Evolutionary conservation across 768 basidiomycete species (phyloP), one percentile per base, ranked within the genome.

Genomic region (Suillus fuscotomentosus): DNA sequence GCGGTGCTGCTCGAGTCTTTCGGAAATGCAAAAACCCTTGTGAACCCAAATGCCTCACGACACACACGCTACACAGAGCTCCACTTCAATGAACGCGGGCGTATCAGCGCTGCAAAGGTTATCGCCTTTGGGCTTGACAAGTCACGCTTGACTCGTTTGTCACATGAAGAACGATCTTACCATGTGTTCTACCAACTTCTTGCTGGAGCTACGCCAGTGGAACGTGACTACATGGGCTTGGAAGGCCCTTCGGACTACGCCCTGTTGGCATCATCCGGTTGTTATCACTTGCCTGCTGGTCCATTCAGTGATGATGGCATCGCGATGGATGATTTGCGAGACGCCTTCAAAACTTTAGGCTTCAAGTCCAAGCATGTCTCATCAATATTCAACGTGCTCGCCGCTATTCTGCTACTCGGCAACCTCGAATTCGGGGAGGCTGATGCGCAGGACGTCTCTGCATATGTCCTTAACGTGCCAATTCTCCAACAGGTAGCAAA

Each of bases 111-210:
- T 42, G 86, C 84, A 7, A 86, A 87, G 67, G 79, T 84, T 20
- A 78, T 88, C 54, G 81, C 86, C 15, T 88, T 82, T 67, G 88
- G 83, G 31, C 80, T 88, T 50, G 88, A 88, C 78, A 88, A 88
- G 76, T 85, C 84, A 27, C 79, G 86, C 20, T 75, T 88, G 38
- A 77, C 78, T 41, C 79, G 79, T 6, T 79, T 88, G 59, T 73
- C 81, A 1, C 82, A 85, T 41, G 87, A 88, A 61, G 87, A 88
- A 67, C 80, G 87, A n/a, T 81, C 84, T 27, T 88, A 83, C 72
- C 88, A 88, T 68, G 79, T 88, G 45, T 88, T 88, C 73, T 88
- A 88, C 73, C 87, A 88, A 69, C 78, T 88, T 60, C 74, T 88
- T 43, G 84, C 87, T 36, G 87, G 87, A 38, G 85, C 86, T 50